phyloP scores from a whole-genome alignment of 2,329 filamentous ascomycete genomes.

The Lachnellula hyalina region DNA sequence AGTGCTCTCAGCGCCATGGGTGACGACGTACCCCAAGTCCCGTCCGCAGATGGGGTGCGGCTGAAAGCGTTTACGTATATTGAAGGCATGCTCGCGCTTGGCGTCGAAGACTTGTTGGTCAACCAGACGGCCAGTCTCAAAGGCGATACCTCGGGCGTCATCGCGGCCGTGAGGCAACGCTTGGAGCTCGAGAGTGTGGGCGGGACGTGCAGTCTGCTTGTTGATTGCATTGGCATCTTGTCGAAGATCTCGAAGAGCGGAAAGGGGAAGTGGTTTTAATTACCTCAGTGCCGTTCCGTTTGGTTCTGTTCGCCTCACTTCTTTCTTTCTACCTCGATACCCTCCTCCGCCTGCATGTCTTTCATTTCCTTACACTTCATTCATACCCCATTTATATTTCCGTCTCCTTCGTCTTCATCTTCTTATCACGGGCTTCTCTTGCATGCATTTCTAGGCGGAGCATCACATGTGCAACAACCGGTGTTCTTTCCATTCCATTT shows the following conservation, averaged over 20 bases:
- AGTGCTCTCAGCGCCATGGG: slow-evolving; percentile 5
- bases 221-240: slow-evolving; percentile 49
- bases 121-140: slow-evolving; percentile 32
- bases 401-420: not conserved
- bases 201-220: slow-evolving; percentile 43
- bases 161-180: slow-evolving; percentile 43
- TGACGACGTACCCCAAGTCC: slow-evolving; percentile 3
- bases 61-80: slow-evolving; percentile 31
- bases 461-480: not conserved
- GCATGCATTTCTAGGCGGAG: not conserved
- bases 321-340: not conserved
- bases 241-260: slow-evolving; percentile 44
- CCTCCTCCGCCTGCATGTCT: not conserved
- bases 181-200: slow-evolving; percentile 47
- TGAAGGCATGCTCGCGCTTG: slow-evolving; percentile 37
- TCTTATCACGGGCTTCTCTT: not conserved
- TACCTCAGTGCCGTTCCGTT: not conserved
- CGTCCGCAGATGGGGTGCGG: slow-evolving; percentile 8
- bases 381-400: not conserved
- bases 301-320: not conserved
- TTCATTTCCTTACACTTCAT: not conserved
- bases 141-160: slow-evolving; percentile 40
- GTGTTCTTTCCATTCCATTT: not conserved
- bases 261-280: slow-evolving; percentile 39
- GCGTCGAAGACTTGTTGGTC: slow-evolving; percentile 36